These are phyloP conservation scores for Arctium lappa DNA, from an alignment of 129 eudicot species.

Conservation along the genomic window DNA sequence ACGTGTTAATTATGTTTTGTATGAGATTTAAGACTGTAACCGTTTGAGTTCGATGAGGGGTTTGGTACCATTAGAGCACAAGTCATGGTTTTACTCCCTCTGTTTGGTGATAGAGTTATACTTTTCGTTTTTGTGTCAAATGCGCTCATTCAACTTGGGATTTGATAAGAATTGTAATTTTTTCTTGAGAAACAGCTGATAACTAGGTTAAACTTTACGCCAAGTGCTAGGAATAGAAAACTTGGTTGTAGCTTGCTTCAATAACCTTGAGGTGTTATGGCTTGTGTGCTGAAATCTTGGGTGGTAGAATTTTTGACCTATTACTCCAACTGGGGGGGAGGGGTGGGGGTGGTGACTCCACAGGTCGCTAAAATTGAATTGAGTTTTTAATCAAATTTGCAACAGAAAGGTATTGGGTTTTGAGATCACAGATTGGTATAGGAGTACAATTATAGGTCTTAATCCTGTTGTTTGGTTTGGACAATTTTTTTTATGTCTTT, in stretches of 20 bases:
- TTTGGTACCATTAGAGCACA: not conserved
- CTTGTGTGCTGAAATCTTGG: not conserved
- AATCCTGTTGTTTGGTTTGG: not conserved
- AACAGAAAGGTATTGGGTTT: not conserved
- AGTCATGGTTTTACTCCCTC: not conserved
- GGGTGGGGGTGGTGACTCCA: not conserved
- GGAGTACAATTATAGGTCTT: not conserved
- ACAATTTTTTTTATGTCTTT: not conserved
- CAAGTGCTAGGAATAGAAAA: not conserved
- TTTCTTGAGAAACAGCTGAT: not conserved
- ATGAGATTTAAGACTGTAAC: not conserved
- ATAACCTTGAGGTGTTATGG: not conserved
- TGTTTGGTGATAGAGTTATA: conserved; percentile 5
- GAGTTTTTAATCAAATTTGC: not conserved
- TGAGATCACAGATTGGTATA: not conserved
- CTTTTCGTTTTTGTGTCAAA: not conserved
- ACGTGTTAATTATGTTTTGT: not conserved
- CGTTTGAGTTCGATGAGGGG: not conserved
- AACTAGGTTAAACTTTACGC: not conserved
- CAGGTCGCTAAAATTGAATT: not conserved
- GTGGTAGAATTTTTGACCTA: not conserved
- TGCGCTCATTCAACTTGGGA: not conserved
- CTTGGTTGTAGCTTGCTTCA: not conserved
- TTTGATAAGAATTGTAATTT: not conserved
- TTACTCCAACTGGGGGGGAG: not conserved